Percentiles rank a stretch among this genome's conserved stretches.
phyloP scores from a whole-genome alignment of 176 grass and related monocot species.

The Puya raimondii region DNA sequence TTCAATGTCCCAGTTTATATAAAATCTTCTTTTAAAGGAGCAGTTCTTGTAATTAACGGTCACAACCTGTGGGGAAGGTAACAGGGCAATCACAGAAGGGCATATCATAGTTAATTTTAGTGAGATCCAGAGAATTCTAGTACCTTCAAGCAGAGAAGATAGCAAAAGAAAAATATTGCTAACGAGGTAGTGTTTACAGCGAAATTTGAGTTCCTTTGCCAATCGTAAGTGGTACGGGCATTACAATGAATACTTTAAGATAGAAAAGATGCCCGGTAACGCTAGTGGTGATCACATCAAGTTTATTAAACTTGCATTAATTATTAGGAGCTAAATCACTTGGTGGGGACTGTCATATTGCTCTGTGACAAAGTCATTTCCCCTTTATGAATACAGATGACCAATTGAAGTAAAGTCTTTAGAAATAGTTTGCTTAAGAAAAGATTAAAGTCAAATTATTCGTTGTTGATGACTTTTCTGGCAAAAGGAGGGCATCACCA shows the following conservation, averaged over 20 bases:
- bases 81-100: too few relatives aligned
- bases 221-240: not conserved
- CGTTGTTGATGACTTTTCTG: not conserved
- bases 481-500: not conserved
- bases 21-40: too few relatives aligned
- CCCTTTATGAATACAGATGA: not conserved
- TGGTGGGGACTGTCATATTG: not conserved
- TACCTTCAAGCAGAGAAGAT: too few relatives aligned
- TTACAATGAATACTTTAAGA: too few relatives aligned
- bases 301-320: too few relatives aligned
- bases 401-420: not conserved
- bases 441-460: slow-evolving; percentile 2
- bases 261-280: too few relatives aligned
- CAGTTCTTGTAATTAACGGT: not conserved
- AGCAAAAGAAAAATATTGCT: too few relatives aligned
- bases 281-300: too few relatives aligned
- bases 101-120: too few relatives aligned
- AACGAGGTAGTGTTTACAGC: not conserved
- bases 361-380: not conserved
- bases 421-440: slow-evolving; percentile 8
- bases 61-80: too few relatives aligned
- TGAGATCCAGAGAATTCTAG: too few relatives aligned
- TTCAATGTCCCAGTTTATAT: too few relatives aligned
- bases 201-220: not conserved
- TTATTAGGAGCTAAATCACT: not conserved